Evolutionary conservation across 108 stramenopile genomes (phyloP).

Genomic region (Epithemia pelagica): DNA sequence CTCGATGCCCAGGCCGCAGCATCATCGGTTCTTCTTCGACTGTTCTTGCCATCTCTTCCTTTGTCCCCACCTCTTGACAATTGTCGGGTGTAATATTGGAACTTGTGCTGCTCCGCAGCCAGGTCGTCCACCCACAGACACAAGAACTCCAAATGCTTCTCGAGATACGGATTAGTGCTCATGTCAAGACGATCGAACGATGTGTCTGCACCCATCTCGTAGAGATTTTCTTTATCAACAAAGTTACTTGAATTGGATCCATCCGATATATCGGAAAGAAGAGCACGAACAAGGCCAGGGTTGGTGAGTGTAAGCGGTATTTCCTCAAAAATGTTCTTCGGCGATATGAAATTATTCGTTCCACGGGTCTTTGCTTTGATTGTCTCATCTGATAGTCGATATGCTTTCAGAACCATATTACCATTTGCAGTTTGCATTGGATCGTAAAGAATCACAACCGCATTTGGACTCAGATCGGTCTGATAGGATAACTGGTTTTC

Average conservation of each 20-base stretch:
- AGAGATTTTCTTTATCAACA: conserved; percentile 1
- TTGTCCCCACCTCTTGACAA: conserved; percentile 35
- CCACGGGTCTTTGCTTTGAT: conserved; percentile 60
- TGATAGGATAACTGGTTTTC: conserved; percentile 93
- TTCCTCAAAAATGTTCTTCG: conserved; percentile 88
- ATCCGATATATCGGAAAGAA: conserved; percentile 46
- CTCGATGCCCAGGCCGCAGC: conserved; percentile 45
- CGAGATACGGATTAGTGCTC: conserved; percentile 89
- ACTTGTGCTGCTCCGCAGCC: conserved; percentile 82
- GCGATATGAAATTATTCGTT: conserved; percentile 63
- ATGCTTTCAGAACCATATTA: conserved; percentile 85
- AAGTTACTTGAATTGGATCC: not conserved
- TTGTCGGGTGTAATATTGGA: conserved; percentile 73
- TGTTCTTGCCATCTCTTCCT: conserved; percentile 25
- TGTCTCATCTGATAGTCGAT: conserved; percentile 85
- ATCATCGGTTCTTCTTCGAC: conserved; percentile 7
- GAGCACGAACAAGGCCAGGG: conserved; percentile 75
- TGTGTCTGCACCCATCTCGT: conserved; percentile 27
- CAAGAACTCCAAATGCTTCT: conserved; percentile 93
- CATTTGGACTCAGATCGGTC: conserved; percentile 89
- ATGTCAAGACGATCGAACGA: conserved; percentile 85
- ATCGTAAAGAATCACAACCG: conserved; percentile 96
- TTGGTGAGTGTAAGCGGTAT: conserved; percentile 87
- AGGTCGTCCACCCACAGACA: conserved; percentile 95
- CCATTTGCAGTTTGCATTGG: conserved; percentile 91